Evolutionary conservation across 352 stramenopile species (phyloP).

Genomic region (Phytophthora pseudosyringae): DNA sequence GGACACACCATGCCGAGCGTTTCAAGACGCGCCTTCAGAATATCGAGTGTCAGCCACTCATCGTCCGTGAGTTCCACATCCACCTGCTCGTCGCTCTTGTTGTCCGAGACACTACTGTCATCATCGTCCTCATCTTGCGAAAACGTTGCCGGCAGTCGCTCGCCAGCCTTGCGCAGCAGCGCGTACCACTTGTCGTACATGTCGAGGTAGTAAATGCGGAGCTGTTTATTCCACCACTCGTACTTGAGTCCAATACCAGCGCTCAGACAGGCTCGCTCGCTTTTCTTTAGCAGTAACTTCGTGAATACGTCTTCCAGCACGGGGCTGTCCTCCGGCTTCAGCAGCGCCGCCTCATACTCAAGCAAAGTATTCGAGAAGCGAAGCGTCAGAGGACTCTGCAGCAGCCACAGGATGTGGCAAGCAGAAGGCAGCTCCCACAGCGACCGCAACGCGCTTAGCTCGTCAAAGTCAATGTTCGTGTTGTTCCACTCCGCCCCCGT

Average conservation of each 20-base stretch:
- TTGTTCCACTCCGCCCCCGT: slow-evolving; percentile 71
- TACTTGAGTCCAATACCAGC: slow-evolving; percentile 86
- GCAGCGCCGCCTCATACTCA: slow-evolving; percentile 83
- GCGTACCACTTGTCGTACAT: slow-evolving; percentile 87
- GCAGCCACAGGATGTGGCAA: slow-evolving; percentile 85
- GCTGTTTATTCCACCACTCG: slow-evolving; percentile 90
- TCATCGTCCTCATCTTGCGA: slow-evolving; percentile 73
- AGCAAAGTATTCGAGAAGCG: slow-evolving; percentile 79
- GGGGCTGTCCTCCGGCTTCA: slow-evolving; percentile 71
- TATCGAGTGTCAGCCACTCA: slow-evolving; percentile 76
- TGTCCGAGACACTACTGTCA: slow-evolving; percentile 29
- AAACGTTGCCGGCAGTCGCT: slow-evolving; percentile 68
- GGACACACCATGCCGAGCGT: slow-evolving; percentile 58
- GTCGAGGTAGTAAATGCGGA: slow-evolving; percentile 82
- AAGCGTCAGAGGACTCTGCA: slow-evolving; percentile 82
- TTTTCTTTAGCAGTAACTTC: slow-evolving; percentile 86
- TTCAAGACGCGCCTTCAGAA: slow-evolving; percentile 62
- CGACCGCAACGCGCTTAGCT: slow-evolving; percentile 59
- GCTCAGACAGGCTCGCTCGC: slow-evolving; percentile 75
- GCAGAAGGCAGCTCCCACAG: slow-evolving; percentile 83
- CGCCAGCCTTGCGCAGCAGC: slow-evolving; percentile 73
- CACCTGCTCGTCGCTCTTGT: slow-evolving; percentile 44
- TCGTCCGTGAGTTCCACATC: slow-evolving; percentile 84
- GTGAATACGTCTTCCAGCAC: slow-evolving; percentile 88
- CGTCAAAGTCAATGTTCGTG: slow-evolving; percentile 79